Base-by-base conservation (phyloP, 768 basidiomycete species). In the Podaxis sp. region DNA sequence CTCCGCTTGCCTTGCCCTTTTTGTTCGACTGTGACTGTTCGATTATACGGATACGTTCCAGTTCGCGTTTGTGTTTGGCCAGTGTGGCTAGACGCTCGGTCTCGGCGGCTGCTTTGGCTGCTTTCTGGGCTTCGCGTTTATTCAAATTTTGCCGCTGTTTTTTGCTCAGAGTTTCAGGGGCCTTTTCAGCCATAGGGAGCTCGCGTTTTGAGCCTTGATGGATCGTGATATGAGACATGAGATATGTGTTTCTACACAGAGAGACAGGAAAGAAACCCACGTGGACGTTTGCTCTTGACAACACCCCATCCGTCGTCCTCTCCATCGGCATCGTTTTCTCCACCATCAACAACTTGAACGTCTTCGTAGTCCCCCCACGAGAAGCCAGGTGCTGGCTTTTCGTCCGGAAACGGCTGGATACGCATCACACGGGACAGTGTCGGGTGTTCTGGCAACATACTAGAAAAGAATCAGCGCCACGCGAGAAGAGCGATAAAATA, bases 231-330 rank as follows among this genome's bases (percentile, higher is more conserved):
- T 38, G 46, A 52, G 55, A 52, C 46, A 42, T 22, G 38, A 54
- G 51, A 63, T 46, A 33, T n/a, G 24, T 38, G 52, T 5, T 17
- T 48, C 22, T 26, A 49, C 42, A 46, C 22, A 1, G 36, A 49
- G 5, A 22, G 57, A 54, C 63, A 40, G 36, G 58, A 24, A 13
- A 24, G 56, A 33, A 48, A 69, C 78, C 62, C 72, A 85, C 83
- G 79, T 26, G 74, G 79, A 42, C 74, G 71, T 61, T 81, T 80
- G 67, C 84, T 84, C 74, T 79, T 83, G 67, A 94, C 90, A 48
- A 92, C 84, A 24, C 85, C 89, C 93, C 92, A 93, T 2, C 86
- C 89, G 56, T 88, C 90, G 59, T 91, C 91, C 70, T 90, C 90
- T 28, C 83, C 86, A 63, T 86, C 88, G 4, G 83, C 85, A 49